Percentiles rank a stretch among this genome's conserved stretches.
phyloP scores from a whole-genome alignment of 2,329 filamentous ascomycete genomes.

The Septoria petroselini region DNA sequence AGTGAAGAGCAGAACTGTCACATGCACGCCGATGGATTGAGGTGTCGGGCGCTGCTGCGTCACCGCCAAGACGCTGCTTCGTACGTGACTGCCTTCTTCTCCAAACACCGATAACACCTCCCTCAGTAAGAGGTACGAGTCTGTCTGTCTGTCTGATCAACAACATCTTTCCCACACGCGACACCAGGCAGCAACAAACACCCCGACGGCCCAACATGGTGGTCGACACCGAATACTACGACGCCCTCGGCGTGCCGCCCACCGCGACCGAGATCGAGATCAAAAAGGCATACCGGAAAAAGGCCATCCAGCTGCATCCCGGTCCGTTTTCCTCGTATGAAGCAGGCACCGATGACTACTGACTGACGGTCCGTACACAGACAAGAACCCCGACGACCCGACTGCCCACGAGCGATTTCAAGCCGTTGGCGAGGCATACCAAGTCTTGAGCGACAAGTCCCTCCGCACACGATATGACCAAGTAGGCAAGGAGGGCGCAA shows the following conservation, averaged over 20 bases:
- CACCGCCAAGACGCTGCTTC: no score
- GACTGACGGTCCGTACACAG: constrained; percentile 45
- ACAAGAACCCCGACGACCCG: constrained; percentile 97
- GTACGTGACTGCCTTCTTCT: no score
- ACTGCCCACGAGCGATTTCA: constrained; percentile 94
- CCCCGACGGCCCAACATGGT: constrained; percentile 61
- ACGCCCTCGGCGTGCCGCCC: constrained; percentile 74
- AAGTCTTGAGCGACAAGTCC: constrained; percentile 82
- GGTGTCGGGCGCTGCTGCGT: no score
- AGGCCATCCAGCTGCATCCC: constrained; percentile 87
- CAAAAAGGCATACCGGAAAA: constrained; percentile 92
- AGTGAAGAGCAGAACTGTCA: no score
- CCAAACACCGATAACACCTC: no score
- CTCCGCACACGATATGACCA: constrained; percentile 93
- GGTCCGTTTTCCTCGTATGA: constrained; percentile 36
- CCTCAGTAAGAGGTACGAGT: no score
- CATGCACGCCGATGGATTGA: no score
- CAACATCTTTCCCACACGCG: no score
- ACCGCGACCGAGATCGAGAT: constrained; percentile 88
- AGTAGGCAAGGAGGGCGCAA: constrained; percentile 90
- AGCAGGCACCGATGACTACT: neutral
- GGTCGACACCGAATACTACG: constrained; percentile 93
- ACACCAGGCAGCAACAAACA: neutral
- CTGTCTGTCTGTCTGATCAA: no score
- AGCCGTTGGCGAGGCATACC: constrained; percentile 69